These are phyloP conservation scores for Cucurbitaria berberidis DNA, from an alignment of 2,329 filamentous ascomycete species.

Conservation along the genomic window DNA sequence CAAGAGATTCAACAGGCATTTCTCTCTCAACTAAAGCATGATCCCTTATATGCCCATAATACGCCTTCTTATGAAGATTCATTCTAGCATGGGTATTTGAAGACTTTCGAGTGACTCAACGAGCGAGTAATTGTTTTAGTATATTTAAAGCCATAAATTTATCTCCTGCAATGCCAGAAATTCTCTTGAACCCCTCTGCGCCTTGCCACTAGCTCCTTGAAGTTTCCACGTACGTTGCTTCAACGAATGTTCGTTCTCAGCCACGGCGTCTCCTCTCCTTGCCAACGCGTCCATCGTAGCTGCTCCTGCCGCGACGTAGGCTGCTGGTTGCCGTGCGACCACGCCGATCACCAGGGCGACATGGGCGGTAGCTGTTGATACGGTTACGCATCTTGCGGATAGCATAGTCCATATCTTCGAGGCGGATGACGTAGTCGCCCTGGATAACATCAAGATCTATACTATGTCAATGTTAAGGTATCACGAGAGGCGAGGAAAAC, in stretches of 20 bases:
- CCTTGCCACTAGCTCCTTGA: background rate
- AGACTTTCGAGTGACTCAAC: too few species aligned
- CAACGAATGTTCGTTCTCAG: background rate
- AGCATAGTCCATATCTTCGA: background rate
- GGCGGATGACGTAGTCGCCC: constrained; percentile 2
- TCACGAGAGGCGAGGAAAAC: background rate
- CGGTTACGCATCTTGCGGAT: background rate
- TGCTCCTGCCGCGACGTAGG: too few species aligned
- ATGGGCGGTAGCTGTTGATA: background rate
- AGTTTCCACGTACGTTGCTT: background rate
- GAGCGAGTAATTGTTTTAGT: too few species aligned
- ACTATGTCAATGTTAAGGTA: background rate
- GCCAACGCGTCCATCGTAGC: too few species aligned
- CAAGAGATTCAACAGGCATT: too few species aligned
- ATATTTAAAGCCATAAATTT: background rate
- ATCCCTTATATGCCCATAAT: too few species aligned
- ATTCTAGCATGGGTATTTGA: too few species aligned
- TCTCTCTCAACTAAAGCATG: too few species aligned
- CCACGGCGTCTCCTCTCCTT: background rate
- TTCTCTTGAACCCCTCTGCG: background rate
- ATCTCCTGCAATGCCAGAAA: background rate
- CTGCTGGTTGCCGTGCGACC: background rate
- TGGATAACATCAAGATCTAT: background rate
- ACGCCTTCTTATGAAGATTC: too few species aligned
- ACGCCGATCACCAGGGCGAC: background rate